Base-by-base conservation (phyloP, 108 stramenopile genomes). In the Aurantiochytrium sp. region DNA sequence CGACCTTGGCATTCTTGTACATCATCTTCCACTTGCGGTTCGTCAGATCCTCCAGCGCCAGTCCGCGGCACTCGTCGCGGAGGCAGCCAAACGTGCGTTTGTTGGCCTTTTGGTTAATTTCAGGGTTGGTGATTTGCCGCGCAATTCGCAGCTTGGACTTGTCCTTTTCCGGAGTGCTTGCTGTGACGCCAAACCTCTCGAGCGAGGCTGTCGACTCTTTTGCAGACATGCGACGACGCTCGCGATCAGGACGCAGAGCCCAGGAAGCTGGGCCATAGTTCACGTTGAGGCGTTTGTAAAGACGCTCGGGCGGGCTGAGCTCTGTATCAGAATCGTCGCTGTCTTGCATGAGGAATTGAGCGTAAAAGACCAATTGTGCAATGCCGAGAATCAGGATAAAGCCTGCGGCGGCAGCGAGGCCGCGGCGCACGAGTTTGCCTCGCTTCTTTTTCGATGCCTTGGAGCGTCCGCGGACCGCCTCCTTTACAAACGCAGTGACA, bases 1-100 rank as follows among this genome's bases (percentile, higher is more conserved):
- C 23, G 25, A 83, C 51, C 76, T 83, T 83, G 76, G 76, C 76
- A 23, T 83, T 83, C 76, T 83, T 83, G 76, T 83, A 83, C 76
- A 83, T 83, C 76, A 83, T 83, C 23, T 83, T 83, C 76, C 76
- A 83, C 23, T 4, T 83, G 45, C 76, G 76, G 23, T 83, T 83
- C 49, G 76, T 83, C 2, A 83, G 23, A 23, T 83, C 76, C 51
- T 83, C 76, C 10, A 83, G 76, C 49, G 76, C 76, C 16, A 83
- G 76, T 14, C 76, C 76, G 49, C 76, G 45, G 23, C 76, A 83
- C 76, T 83, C 76, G 76, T 83, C 76, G 45, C 76, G 45, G 18
- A 83, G 76, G 76, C 76, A 83, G 16, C 76, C 76, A 83, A 83
- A 83, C 0, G 76, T 83, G 12, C 76, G 12, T 23, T 83, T 83